Evolutionary conservation across 2,329 filamentous ascomycete genomes (phyloP).

Genomic region (Trichoderma sp.): DNA sequence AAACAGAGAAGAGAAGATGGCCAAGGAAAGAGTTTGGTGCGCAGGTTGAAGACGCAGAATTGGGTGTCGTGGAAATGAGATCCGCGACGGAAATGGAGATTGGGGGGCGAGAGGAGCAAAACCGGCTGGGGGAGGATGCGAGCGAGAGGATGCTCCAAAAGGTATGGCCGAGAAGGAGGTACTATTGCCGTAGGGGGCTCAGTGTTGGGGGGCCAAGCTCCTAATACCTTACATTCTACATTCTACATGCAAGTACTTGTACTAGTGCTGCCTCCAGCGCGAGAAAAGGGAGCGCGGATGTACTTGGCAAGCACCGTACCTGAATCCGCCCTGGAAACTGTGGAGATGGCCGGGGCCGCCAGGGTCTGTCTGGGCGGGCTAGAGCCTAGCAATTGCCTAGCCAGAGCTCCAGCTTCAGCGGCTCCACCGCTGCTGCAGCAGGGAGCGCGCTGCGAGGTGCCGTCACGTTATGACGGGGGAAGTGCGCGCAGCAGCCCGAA

Average conservation of each 20-base stretch:
- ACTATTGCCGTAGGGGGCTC: slow-evolving; percentile 10
- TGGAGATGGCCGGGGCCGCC: slow-evolving; percentile 4
- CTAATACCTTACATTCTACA: background rate
- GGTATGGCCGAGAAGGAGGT: slow-evolving; percentile 20
- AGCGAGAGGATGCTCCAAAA: slow-evolving; percentile 4
- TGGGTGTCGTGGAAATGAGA: slow-evolving; percentile 24
- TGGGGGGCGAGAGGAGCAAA: slow-evolving; percentile 18
- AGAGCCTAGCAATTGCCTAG: background rate
- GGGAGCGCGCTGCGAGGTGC: slow-evolving; percentile 8
- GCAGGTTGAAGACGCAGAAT: slow-evolving; percentile 19
- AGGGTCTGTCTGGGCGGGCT: background rate
- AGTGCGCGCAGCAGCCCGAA: slow-evolving; percentile 14
- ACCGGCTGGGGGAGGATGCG: slow-evolving; percentile 21
- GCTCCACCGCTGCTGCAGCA: slow-evolving; percentile 10
- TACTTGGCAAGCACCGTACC: slow-evolving; percentile 18
- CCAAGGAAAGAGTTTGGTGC: slow-evolving; percentile 23
- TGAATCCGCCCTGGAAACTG: slow-evolving; percentile 15
- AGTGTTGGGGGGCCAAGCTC: background rate
- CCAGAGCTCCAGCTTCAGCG: slow-evolving; percentile 4
- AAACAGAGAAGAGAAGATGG: slow-evolving; percentile 24
- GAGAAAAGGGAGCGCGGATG: slow-evolving; percentile 16
- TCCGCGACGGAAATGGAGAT: slow-evolving; percentile 24
- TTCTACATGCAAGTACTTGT: slow-evolving; percentile 16
- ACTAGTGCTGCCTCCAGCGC: background rate
- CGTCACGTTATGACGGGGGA: slow-evolving; percentile 12